phyloP scores from a whole-genome alignment of 2,329 filamentous ascomycete species.

The Epichloe hybrida region DNA sequence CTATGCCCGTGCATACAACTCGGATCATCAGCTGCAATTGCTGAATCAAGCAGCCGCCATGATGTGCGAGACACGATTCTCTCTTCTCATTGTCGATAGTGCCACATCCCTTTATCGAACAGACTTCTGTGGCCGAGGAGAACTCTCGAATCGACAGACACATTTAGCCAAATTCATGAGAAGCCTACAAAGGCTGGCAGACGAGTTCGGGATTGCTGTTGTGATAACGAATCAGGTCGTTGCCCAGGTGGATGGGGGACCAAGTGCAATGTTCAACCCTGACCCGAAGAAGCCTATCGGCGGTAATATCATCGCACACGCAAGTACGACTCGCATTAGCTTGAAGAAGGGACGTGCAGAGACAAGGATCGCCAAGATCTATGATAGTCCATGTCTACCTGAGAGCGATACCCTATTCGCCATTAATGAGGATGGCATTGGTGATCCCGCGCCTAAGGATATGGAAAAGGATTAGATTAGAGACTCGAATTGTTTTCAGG shows the following conservation, averaged over 20 bases:
- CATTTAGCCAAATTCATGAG: constrained; percentile 84
- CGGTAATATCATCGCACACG: constrained; percentile 96
- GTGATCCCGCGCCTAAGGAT: constrained; percentile 90
- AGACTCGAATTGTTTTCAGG: constrained; percentile 4
- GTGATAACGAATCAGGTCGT: constrained; percentile 99
- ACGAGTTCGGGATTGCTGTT: constrained; percentile 89
- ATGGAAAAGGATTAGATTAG: constrained; percentile 59
- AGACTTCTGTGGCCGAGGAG: constrained; percentile 91
- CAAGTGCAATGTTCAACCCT: constrained; percentile 96
- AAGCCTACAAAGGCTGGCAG: constrained; percentile 62
- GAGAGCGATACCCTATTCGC: constrained; percentile 96
- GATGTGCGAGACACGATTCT: constrained; percentile 99
- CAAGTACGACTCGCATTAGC: constrained; percentile 86
- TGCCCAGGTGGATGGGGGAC: constrained; percentile 91
- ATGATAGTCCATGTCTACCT: constrained; percentile 92
- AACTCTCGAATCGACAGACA: constrained; percentile 84
- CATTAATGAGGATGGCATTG: constrained; percentile 93
- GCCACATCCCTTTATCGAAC: constrained; percentile 92
- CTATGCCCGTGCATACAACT: constrained; percentile 96
- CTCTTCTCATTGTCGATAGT: constrained; percentile 87
- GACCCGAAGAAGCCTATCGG: constrained; percentile 99
- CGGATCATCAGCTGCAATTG: constrained; percentile 89
- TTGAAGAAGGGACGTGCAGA: constrained; percentile 92
- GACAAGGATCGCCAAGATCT: constrained; percentile 97
- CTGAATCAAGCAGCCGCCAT: constrained; percentile 91